phyloP scores from a whole-genome alignment of 192 early-diverging fungal species.

The Fimicolochytrium jonesii region DNA sequence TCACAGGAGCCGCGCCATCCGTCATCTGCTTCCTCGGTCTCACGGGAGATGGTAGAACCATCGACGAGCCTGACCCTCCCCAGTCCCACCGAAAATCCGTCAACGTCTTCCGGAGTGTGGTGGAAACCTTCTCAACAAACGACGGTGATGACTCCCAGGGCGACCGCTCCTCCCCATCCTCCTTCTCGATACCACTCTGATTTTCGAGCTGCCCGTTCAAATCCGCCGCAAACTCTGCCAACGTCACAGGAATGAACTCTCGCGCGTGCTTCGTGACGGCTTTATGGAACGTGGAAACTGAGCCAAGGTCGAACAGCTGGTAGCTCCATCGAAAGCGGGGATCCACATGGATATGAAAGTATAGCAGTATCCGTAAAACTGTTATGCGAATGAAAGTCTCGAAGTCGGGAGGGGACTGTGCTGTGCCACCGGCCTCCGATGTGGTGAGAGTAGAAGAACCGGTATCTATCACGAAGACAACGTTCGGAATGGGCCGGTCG shows the following conservation, averaged over 20 bases:
- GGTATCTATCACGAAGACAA: slow-evolving; percentile 9
- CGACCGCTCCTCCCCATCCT: too few species aligned
- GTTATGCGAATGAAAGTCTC: background rate
- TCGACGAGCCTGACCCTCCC: background rate
- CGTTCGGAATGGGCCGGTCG: slow-evolving; percentile 3
- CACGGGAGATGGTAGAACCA: slow-evolving; percentile 3
- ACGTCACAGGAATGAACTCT: background rate
- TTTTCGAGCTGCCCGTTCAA: background rate
- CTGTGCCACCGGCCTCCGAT: background rate
- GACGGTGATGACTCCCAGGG: too few species aligned
- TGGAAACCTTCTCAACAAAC: background rate
- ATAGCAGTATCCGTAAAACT: slow-evolving; percentile 16
- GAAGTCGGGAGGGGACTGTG: too few species aligned
- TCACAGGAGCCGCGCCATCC: background rate
- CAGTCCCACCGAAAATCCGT: slow-evolving; percentile 20
- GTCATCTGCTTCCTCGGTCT: background rate
- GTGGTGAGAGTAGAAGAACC: too few species aligned
- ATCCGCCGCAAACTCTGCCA: background rate
- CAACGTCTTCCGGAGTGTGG: background rate
- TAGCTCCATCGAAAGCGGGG: slow-evolving; percentile 19
- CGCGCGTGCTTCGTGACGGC: background rate
- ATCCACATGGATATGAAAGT: slow-evolving; percentile 21
- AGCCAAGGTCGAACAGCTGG: background rate
- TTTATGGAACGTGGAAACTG: background rate
- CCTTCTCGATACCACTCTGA: too few species aligned